Percentiles rank a stretch among this genome's conserved stretches.
Conservation (phyloP, 768 basidiomycete genomes). For the Amanita muscaria region DNA sequence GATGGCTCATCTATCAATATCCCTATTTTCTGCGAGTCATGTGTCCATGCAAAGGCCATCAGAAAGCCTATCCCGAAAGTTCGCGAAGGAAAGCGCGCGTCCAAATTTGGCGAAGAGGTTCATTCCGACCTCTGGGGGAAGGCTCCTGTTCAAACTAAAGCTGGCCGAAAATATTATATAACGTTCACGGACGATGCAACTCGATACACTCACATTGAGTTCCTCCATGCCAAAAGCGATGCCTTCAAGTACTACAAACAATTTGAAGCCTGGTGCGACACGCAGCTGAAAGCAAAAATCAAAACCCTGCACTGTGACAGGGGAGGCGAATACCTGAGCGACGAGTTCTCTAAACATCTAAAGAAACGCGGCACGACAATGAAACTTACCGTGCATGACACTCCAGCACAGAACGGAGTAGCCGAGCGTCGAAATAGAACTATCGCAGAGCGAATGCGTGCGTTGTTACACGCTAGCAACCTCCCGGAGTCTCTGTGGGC, state of each 20-base stretch:
- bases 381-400: slow-evolving; percentile 25
- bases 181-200: slow-evolving; percentile 24
- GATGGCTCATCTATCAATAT: not conserved
- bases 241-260: slow-evolving; percentile 17
- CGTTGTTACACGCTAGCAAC: slow-evolving; percentile 22
- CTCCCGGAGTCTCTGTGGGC: slow-evolving; percentile 30
- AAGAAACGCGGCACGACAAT: slow-evolving; percentile 23
- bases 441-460: slow-evolving; percentile 20
- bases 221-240: slow-evolving; percentile 13
- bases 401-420: slow-evolving; percentile 29
- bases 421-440: slow-evolving; percentile 29
- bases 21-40: slow-evolving; percentile 19
- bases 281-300: slow-evolving; percentile 17
- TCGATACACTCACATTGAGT: slow-evolving; percentile 11
- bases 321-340: slow-evolving; percentile 28
- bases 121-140: slow-evolving; percentile 34
- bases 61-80: slow-evolving; percentile 13
- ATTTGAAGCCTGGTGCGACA: slow-evolving; percentile 22
- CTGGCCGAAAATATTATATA: slow-evolving; percentile 20
- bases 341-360: slow-evolving; percentile 20
- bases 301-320: slow-evolving; percentile 26
- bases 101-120: slow-evolving; percentile 13
- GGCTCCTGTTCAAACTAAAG: slow-evolving; percentile 13
- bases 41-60: slow-evolving; percentile 23
- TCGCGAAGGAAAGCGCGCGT: slow-evolving; percentile 4